A percentile compares a stretch with the other conserved stretches of the same genome.
phyloP scores from a whole-genome alignment of 1,284 basidiomycete species.

The Papiliotrema terrestris region DNA sequence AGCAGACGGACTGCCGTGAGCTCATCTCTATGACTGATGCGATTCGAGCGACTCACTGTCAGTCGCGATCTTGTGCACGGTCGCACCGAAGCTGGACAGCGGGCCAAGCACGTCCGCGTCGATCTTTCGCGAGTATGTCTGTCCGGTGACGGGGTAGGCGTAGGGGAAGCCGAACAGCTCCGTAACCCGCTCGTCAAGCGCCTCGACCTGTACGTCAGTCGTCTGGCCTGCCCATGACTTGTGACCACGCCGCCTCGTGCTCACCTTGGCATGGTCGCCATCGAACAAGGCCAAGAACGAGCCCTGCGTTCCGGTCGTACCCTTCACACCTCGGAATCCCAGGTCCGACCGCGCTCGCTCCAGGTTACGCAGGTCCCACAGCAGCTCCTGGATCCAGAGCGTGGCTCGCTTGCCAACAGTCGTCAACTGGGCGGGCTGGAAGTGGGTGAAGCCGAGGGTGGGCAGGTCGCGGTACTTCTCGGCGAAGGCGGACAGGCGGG shows the following conservation, averaged over 20 bases:
- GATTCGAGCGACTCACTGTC: constrained; percentile 56
- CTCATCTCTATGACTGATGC: neutral
- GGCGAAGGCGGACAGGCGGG: constrained; percentile 77
- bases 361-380: constrained; percentile 96
- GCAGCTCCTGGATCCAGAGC: constrained; percentile 94
- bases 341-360: constrained; percentile 86
- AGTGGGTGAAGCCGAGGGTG: constrained; percentile 96
- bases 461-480: constrained; percentile 70
- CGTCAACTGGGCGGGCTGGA: constrained; percentile 97
- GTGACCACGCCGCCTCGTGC: constrained; percentile 4
- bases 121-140: constrained; percentile 98
- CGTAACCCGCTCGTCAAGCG: constrained; percentile 84
- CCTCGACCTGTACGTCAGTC: constrained; percentile 68
- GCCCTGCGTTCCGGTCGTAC: constrained; percentile 97
- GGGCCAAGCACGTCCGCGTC: constrained; percentile 90
- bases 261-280: constrained; percentile 85
- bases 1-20: constrained; percentile 62
- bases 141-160: constrained; percentile 95
- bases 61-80: constrained; percentile 96
- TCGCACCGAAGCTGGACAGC: constrained; percentile 86
- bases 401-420: constrained; percentile 99
- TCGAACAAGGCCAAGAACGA: constrained; percentile 94
- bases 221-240: neutral
- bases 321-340: constrained; percentile 97
- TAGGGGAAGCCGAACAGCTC: constrained; percentile 87